Percentiles rank a stretch among this genome's conserved stretches.
These are phyloP conservation scores for Bipolaris bicolor DNA, from an alignment of 2,329 filamentous ascomycete species.

Conservation along the genomic window DNA sequence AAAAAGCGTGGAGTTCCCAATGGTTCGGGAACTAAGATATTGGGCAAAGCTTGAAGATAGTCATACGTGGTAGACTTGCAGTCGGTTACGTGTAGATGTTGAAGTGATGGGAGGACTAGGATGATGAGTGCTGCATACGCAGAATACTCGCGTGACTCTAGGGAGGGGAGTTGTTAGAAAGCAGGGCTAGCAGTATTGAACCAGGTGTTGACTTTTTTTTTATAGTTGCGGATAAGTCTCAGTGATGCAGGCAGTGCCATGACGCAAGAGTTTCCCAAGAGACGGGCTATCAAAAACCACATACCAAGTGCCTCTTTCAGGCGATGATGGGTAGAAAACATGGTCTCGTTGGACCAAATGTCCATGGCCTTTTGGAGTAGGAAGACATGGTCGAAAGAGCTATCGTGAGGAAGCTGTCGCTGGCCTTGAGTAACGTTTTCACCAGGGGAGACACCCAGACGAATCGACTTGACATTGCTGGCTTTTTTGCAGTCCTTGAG, in stretches of 20 bases:
- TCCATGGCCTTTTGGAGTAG: constrained; percentile 21
- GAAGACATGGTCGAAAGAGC: constrained; percentile 17
- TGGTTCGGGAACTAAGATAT: constrained; percentile 18
- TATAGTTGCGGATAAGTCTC: too few species aligned
- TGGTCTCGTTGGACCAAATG: constrained; percentile 19
- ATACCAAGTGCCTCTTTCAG: constrained; percentile 24
- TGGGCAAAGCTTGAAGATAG: constrained; percentile 24
- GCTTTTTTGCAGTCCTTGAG: constrained; percentile 23
- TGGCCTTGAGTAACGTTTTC: constrained; percentile 20
- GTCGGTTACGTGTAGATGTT: constrained; percentile 26
- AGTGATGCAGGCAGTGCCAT: too few species aligned
- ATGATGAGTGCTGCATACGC: constrained; percentile 33
- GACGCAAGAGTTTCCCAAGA: background rate
- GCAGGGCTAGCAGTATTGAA: background rate
- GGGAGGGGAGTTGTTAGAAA: background rate
- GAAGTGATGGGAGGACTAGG: constrained; percentile 27
- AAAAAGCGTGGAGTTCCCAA: constrained; percentile 13
- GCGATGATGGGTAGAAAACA: constrained; percentile 24
- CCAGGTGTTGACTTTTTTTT: background rate
- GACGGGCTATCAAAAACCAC: background rate
- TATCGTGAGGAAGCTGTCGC: constrained; percentile 26
- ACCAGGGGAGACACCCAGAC: constrained; percentile 26
- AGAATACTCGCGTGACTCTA: constrained; percentile 31
- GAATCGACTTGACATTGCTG: constrained; percentile 27
- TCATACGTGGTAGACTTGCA: constrained; percentile 26